phyloP scores from a whole-genome alignment of 2,329 filamentous ascomycete species.

The Cladorrhinum sp. region DNA sequence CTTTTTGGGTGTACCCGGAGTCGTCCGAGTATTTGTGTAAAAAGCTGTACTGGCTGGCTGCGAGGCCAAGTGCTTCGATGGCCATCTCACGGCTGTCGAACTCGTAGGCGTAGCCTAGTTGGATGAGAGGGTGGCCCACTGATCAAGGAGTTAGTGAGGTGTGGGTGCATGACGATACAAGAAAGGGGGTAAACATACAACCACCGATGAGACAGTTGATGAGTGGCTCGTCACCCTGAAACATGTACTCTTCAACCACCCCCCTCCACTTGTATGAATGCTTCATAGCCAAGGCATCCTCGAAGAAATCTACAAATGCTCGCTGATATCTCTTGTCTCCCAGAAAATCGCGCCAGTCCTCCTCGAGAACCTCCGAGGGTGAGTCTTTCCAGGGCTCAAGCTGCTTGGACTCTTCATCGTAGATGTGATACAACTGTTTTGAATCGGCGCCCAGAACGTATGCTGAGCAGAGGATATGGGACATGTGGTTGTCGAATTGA shows the following conservation, averaged over 20 bases:
- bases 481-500: conserved; percentile 76
- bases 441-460: conserved; percentile 78
- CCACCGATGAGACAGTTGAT: conserved; percentile 77
- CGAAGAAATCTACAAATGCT: conserved; percentile 91
- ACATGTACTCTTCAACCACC: conserved; percentile 73
- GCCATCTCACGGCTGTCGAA: conserved; percentile 79
- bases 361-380: conserved; percentile 75
- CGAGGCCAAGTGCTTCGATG: conserved; percentile 79
- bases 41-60: conserved; percentile 56
- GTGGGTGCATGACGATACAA: neutral
- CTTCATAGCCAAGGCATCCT: conserved; percentile 75
- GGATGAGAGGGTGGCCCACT: conserved; percentile 92
- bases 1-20: conserved; percentile 63
- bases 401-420: conserved; percentile 68
- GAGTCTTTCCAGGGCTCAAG: conserved; percentile 81
- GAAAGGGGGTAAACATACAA: conserved; percentile 51
- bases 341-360: conserved; percentile 84
- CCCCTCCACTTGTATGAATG: conserved; percentile 81
- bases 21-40: conserved; percentile 70
- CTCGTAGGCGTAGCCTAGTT: conserved; percentile 91
- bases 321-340: conserved; percentile 80
- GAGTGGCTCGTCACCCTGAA: conserved; percentile 70
- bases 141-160: conserved; percentile 28
- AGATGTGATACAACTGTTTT: conserved; percentile 73
- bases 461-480: conserved; percentile 78